Evolutionary conservation across 306 rosid genomes (phyloP).

Genomic region (Castanea mollissima): DNA sequence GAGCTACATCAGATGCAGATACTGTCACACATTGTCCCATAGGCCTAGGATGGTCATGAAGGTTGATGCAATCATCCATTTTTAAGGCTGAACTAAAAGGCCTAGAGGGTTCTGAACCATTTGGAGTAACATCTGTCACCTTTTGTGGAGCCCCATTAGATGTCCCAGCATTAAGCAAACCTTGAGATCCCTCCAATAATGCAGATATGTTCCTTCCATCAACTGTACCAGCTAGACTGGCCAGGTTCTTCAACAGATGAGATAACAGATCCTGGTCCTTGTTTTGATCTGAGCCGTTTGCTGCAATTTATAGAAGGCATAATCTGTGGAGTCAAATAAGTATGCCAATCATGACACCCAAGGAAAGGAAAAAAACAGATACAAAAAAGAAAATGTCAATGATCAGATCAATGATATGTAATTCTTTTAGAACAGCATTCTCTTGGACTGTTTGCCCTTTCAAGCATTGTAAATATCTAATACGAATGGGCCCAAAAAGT

Average conservation of each 20-base stretch:
- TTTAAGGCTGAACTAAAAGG: conserved; percentile 45
- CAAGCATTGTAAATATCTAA: not conserved
- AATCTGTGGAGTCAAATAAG: conserved; percentile 32
- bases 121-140: conserved; percentile 38
- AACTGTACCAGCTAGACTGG: conserved; percentile 45
- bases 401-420: conserved; percentile 7
- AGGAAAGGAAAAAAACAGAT: conserved; percentile 9
- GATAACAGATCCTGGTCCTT: conserved; percentile 63
- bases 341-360: conserved; percentile 29
- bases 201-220: conserved; percentile 54
- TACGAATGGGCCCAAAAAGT: not conserved
- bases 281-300: conserved; percentile 49
- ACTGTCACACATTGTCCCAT: conserved; percentile 27
- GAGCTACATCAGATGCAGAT: conserved; percentile 25
- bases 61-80: conserved; percentile 22
- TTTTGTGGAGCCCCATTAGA: conserved; percentile 32
- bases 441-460: not conserved
- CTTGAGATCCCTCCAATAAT: conserved; percentile 57
- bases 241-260: conserved; percentile 63
- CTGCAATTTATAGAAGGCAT: conserved; percentile 52
- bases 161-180: conserved; percentile 41
- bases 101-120: conserved; percentile 29
- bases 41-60: conserved; percentile 25
- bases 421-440: not conserved
- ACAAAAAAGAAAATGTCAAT: conserved; percentile 8